A percentile compares a stretch with the other conserved stretches of the same genome.
phyloP scores from a whole-genome alignment of 805 yeast species.

The Wickerhamiella vanderwaltii region DNA sequence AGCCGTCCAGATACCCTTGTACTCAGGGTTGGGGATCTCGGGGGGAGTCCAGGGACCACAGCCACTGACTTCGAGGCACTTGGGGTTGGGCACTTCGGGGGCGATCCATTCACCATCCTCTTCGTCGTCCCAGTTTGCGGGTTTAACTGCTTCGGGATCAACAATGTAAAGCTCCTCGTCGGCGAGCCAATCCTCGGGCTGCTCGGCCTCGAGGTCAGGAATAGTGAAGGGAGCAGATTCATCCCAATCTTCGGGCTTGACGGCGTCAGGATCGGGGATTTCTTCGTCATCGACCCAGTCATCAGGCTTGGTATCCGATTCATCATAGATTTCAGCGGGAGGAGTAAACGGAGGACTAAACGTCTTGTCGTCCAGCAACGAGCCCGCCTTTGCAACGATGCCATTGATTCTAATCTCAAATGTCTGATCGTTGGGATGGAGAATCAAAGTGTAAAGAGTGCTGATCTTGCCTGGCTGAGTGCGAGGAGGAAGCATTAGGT shows the following conservation, averaged over 20 bases:
- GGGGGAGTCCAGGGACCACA: constrained; percentile 79
- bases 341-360: constrained; percentile 60
- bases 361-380: constrained; percentile 40
- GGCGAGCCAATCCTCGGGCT: constrained; percentile 77
- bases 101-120: constrained; percentile 81
- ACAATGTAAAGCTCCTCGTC: constrained; percentile 42
- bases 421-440: constrained; percentile 45
- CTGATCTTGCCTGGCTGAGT: constrained; percentile 42
- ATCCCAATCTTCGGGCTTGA: constrained; percentile 80
- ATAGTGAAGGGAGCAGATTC: constrained; percentile 52
- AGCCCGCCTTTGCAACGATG: constrained; percentile 56
- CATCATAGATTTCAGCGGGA: constrained; percentile 49
- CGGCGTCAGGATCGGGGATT: constrained; percentile 57
- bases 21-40: constrained; percentile 51
- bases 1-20: constrained; percentile 67
- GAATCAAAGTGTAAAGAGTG: constrained; percentile 63
- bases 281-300: constrained; percentile 67
- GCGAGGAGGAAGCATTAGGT: constrained; percentile 54
- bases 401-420: constrained; percentile 81
- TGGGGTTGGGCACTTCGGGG: constrained; percentile 61
- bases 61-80: constrained; percentile 47
- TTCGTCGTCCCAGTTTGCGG: constrained; percentile 79
- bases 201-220: constrained; percentile 50
- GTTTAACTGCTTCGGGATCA: constrained; percentile 57
- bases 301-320: constrained; percentile 50